Conservation (phyloP, 2,329 filamentous ascomycete species). For the Aspergillus brunneoviolaceus region DNA sequence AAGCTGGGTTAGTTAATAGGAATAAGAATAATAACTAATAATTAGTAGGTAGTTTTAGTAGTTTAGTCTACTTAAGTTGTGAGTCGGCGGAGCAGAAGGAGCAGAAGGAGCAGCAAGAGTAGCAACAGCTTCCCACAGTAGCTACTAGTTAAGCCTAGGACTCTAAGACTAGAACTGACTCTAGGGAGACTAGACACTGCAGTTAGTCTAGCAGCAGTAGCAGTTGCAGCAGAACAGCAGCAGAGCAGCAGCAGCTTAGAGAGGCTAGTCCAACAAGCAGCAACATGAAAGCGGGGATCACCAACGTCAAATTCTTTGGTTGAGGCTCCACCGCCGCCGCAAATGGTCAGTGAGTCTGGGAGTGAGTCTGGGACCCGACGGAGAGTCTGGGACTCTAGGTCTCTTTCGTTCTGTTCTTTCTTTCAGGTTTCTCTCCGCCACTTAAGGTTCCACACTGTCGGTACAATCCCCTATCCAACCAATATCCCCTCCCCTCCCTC, state of each 20-base stretch:
- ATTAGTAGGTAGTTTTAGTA: not conserved
- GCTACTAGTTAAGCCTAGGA: no score
- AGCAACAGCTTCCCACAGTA: not conserved
- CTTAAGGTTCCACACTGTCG: not conserved
- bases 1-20: not conserved
- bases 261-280: not conserved
- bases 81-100: not conserved
- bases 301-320: constrained; percentile 6
- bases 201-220: no score
- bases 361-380: not conserved
- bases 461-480: not conserved
- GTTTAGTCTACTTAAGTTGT: not conserved
- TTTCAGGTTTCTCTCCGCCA: not conserved
- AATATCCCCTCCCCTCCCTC: no score
- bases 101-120: constrained; percentile 1
- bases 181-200: no score
- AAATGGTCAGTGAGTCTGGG: not conserved
- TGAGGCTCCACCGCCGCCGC: not conserved
- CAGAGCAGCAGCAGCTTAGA: not conserved
- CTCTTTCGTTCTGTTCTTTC: not conserved
- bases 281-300: constrained; percentile 4
- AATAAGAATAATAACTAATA: not conserved
- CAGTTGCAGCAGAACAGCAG: not conserved
- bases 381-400: no score
- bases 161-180: no score